Percentiles rank a stretch among this genome's conserved stretches.
Conservation (phyloP, 2,329 filamentous ascomycete species). For the Paraconiothyrium brasiliense region DNA sequence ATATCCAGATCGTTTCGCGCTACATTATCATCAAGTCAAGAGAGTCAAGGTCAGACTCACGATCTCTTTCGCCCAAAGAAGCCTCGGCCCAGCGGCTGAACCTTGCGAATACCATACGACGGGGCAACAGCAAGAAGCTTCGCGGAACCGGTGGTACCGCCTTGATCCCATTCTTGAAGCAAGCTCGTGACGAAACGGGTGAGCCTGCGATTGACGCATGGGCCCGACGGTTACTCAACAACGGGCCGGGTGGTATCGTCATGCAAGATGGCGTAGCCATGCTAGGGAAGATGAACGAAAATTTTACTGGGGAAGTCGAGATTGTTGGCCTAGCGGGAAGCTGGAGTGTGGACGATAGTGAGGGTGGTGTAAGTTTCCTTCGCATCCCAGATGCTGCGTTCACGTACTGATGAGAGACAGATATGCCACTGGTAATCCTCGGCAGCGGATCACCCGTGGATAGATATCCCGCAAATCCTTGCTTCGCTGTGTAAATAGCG, state of each 20-base stretch:
- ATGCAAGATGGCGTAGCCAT: conserved; percentile 49
- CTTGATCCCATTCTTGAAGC: conserved; percentile 94
- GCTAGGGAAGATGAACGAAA: conserved; percentile 63
- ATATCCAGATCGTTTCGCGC: conserved; percentile 94
- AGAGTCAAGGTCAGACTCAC: conserved; percentile 72
- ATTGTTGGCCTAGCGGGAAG: conserved; percentile 80
- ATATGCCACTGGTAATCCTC: conserved; percentile 40
- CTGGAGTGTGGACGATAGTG: conserved; percentile 89
- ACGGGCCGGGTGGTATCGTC: conserved; percentile 53
- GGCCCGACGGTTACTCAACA: conserved; percentile 67
- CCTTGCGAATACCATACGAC: conserved; percentile 60
- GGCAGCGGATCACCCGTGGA: not conserved
- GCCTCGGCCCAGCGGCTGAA: conserved; percentile 62
- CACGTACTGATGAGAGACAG: conserved; percentile 21
- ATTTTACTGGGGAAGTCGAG: conserved; percentile 63
- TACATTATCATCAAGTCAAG: conserved; percentile 93
- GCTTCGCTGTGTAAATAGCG: not conserved
- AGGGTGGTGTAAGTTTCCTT: conserved; percentile 59
- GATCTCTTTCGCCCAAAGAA: conserved; percentile 66
- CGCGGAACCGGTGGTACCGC: conserved; percentile 94
- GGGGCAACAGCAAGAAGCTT: conserved; percentile 65
- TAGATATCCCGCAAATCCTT: not conserved
- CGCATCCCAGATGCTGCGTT: not conserved
- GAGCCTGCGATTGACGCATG: conserved; percentile 83
- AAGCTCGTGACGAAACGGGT: conserved; percentile 93